phyloP scores from a whole-genome alignment of 371 early-diverging fungal species.

The Apophysomyces elegans region DNA sequence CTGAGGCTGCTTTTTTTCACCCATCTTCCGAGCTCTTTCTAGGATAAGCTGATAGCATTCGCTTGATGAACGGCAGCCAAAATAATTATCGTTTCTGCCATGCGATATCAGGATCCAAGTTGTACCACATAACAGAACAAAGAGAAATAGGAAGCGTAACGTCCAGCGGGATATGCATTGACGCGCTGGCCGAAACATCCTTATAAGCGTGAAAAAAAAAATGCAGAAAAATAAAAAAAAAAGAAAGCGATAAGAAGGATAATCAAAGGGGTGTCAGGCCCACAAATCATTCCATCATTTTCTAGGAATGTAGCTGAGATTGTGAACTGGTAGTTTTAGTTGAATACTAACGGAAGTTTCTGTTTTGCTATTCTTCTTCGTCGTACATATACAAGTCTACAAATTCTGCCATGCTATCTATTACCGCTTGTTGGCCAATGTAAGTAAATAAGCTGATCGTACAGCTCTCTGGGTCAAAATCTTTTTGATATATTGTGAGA shows the following conservation, averaged over 20 bases:
- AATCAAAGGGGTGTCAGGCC: not conserved
- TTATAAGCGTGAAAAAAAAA: not conserved
- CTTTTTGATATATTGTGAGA: slow-evolving; percentile 9
- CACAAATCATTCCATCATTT: not conserved
- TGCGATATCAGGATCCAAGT: not conserved
- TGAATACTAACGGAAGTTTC: not conserved
- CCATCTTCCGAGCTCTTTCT: slow-evolving; percentile 3
- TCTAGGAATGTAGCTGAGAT: slow-evolving; percentile 8
- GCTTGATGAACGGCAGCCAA: not conserved
- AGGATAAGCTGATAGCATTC: slow-evolving; percentile 1
- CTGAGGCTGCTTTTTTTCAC: not conserved
- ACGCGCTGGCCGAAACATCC: slow-evolving; percentile 3
- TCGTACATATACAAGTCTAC: slow-evolving; percentile 7
- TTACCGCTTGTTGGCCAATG: slow-evolving; percentile 15
- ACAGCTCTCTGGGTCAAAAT: slow-evolving; percentile 31
- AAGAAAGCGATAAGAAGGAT: not conserved
- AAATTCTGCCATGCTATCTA: slow-evolving; percentile 27
- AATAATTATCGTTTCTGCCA: not conserved
- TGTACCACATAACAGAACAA: not conserved
- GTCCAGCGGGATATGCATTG: slow-evolving; percentile 6
- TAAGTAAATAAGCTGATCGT: slow-evolving; percentile 25
- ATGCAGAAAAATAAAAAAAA: not conserved
- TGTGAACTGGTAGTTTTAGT: not conserved
- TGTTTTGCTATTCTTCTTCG: not conserved
- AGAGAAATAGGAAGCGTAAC: not conserved